A percentile compares a stretch with the other conserved stretches of the same genome.
Conservation (phyloP, 768 basidiomycete genomes). For the Amanita rimosa region DNA sequence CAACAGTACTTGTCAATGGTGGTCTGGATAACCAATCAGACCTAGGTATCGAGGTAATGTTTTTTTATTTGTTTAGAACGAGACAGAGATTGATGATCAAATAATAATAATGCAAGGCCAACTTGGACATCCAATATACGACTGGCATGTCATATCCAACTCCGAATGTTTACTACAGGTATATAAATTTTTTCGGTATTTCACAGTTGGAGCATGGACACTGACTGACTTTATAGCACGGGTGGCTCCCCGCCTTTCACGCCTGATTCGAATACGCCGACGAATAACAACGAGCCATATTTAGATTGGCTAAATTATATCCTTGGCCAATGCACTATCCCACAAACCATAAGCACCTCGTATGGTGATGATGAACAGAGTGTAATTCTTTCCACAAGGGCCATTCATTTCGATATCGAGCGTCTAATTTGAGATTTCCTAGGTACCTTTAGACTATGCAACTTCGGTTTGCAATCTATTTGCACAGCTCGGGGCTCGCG, state of each 20-base stretch:
- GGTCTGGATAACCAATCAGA: slow-evolving; percentile 40
- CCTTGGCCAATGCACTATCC: slow-evolving; percentile 29
- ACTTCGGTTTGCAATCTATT: slow-evolving; percentile 46
- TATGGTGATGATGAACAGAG: no score
- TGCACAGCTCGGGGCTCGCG: slow-evolving; percentile 48
- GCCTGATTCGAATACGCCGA: slow-evolving; percentile 33
- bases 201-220: not conserved
- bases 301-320: slow-evolving; percentile 54
- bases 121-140: slow-evolving; percentile 64
- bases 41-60: slow-evolving; percentile 51
- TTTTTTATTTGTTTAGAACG: no score
- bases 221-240: slow-evolving; percentile 26
- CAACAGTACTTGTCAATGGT: slow-evolving; percentile 33
- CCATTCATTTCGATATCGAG: no score
- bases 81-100: not conserved
- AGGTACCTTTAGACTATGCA: slow-evolving; percentile 54
- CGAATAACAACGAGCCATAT: slow-evolving; percentile 58
- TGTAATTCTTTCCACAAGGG: no score
- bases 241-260: slow-evolving; percentile 57
- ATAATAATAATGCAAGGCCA: slow-evolving; percentile 37
- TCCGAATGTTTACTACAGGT: slow-evolving; percentile 50
- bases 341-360: slow-evolving; percentile 50
- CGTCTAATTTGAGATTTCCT: not conserved
- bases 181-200: slow-evolving; percentile 4
- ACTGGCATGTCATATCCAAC: slow-evolving; percentile 48